Percentiles rank a stretch among this genome's conserved stretches.
phyloP scores from a whole-genome alignment of 345 rosid species.

The Anastatica hierochuntica region DNA sequence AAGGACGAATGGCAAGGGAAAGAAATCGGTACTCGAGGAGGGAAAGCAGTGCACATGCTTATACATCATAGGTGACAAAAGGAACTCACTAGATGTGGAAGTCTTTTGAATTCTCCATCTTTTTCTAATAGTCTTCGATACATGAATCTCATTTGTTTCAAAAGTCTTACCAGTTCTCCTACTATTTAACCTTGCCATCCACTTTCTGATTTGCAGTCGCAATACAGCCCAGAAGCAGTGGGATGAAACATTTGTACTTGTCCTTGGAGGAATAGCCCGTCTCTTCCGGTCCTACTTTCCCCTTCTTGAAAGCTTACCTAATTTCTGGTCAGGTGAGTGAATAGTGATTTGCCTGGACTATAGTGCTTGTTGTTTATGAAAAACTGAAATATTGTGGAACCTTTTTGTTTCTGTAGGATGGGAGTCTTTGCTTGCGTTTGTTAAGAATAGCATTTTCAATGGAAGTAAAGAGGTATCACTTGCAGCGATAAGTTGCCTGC shows the following conservation, averaged over 20 bases:
- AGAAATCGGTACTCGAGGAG: slow-evolving; percentile 92
- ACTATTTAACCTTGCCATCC: slow-evolving; percentile 8
- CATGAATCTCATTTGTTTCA: slow-evolving; percentile 1
- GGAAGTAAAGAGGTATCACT: slow-evolving; percentile 92
- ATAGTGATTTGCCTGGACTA: slow-evolving; percentile 4
- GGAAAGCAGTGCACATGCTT: slow-evolving; percentile 96
- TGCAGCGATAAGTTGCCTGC: slow-evolving; percentile 86
- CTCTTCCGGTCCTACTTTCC: slow-evolving; percentile 89
- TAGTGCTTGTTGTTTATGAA: neutral
- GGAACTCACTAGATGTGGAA: neutral
- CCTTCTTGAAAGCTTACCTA: slow-evolving; percentile 56
- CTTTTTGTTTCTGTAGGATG: slow-evolving; percentile 52
- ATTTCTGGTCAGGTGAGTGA: slow-evolving; percentile 80
- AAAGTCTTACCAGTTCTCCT: slow-evolving; percentile 3
- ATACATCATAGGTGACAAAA: slow-evolving; percentile 82
- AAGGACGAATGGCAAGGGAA: slow-evolving; percentile 98
- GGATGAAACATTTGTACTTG: slow-evolving; percentile 97
- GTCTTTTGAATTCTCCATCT: slow-evolving; percentile 5
- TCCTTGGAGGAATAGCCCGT: slow-evolving; percentile 91
- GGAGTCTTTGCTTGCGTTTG: slow-evolving; percentile 74
- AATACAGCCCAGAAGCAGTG: slow-evolving; percentile 97
- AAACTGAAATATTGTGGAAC: neutral
- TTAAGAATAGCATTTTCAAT: slow-evolving; percentile 66
- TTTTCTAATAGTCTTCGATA: slow-evolving; percentile 2
- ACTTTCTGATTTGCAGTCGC: slow-evolving; percentile 50